Evolutionary conservation across 371 early-diverging fungal species (phyloP), one percentile per base, ranked within the genome.

Genomic region (Gilbertella persicaria): DNA sequence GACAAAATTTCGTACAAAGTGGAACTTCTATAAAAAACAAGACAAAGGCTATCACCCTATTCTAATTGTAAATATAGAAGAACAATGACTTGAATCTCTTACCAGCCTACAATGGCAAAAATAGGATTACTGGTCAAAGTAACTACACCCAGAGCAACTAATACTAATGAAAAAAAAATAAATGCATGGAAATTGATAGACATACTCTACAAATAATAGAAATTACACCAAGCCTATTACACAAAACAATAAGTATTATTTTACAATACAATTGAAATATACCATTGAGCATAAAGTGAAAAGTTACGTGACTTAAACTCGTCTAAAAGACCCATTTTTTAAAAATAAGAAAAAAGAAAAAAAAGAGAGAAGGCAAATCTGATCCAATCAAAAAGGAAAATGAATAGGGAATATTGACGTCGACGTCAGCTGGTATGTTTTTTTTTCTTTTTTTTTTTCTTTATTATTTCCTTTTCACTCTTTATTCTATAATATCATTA

Each of bases 201-300:
- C 9, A 42, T 21, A 30, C 47, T 64, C 71, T 77, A 69, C 78
- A 53, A 35, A 65, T 63, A 41, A 77, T 60, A 9, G 78, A 77
- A 12, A 60, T 42, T 12, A 77, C 19, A 26, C 78, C 78, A 5
- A 65, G 45, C 73, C 77, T 77, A 36, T 6, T 6, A 29, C 16
- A 7, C 35, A 8, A 20, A 37, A 10, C n/a, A n/a, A n/a, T n/a
- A n/a, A n/a, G n/a, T n/a, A n/a, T n/a, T n/a, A n/a, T n/a, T n/a
- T n/a, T n/a, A n/a, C n/a, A n/a, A 9, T 13, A 29, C 12, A 6
- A 8, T 21, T 8, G 4, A 5, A 38, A 13, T 29, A 51, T 71
- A 73, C 78, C 73, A 77, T 67, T 77, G 78, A 21, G 71, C 78
- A 48, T 77, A 77, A 21, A 77, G 63, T 3, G 74, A 71, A 43